A percentile compares a stretch with the other conserved stretches of the same genome.
These are phyloP conservation scores for Pyronema domesticum DNA, from an alignment of 495 filamentous ascomycete genomes.

Conservation along the genomic window DNA sequence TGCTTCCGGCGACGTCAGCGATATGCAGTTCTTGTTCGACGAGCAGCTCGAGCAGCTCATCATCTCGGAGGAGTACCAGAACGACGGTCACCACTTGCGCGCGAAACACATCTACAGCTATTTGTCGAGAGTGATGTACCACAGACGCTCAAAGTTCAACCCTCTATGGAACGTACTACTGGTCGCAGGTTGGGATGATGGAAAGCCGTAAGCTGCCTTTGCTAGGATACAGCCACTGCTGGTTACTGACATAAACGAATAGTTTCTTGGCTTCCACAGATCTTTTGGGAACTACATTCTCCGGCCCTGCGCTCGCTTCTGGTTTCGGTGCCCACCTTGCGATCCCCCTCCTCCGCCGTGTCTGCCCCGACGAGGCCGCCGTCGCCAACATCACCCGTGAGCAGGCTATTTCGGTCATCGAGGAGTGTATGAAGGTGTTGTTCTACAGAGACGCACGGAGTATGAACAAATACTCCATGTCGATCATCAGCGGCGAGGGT, in stretches of 20 bases:
- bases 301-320: conserved; percentile 69
- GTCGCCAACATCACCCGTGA: conserved; percentile 55
- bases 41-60: conserved; percentile 63
- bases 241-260: not conserved
- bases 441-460: conserved; percentile 94
- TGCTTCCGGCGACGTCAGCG: conserved; percentile 89
- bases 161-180: conserved; percentile 92
- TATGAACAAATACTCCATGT: conserved; percentile 78
- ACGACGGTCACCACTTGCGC: conserved; percentile 27
- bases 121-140: conserved; percentile 83
- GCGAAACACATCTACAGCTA: conserved; percentile 67
- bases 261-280: conserved; percentile 73
- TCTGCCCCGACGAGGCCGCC: conserved; percentile 63
- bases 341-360: conserved; percentile 68
- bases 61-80: conserved; percentile 72
- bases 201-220: conserved; percentile 36
- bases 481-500: conserved; percentile 56
- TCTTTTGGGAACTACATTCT: conserved; percentile 82
- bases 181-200: conserved; percentile 68
- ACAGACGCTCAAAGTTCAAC: conserved; percentile 84
- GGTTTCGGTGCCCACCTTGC: conserved; percentile 88
- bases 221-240: not conserved
- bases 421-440: conserved; percentile 93
- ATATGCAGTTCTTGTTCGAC: conserved; percentile 89
- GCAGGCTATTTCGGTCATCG: conserved; percentile 57